Conservation (phyloP, 2,329 filamentous ascomycete genomes). For the Colletotrichum tropicicola region DNA sequence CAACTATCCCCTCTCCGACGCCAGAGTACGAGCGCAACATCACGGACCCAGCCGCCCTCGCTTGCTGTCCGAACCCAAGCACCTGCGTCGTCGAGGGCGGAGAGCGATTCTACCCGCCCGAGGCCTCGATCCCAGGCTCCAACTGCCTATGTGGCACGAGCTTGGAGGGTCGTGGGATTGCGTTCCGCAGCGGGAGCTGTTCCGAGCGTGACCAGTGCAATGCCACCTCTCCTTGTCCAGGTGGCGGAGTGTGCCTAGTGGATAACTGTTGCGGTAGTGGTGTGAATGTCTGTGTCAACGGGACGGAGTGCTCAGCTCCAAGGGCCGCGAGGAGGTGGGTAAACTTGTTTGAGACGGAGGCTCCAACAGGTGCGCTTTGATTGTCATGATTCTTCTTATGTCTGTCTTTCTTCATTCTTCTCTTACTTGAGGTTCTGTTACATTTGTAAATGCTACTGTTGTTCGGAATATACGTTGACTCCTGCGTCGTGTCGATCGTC, state of each 20-base stretch:
- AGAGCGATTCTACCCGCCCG: slow-evolving; percentile 41
- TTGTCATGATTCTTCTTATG: neutral
- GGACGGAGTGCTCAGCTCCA: slow-evolving; percentile 26
- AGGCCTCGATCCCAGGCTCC: slow-evolving; percentile 39
- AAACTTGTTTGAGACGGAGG: neutral
- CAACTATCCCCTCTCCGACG: neutral
- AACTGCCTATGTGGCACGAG: slow-evolving; percentile 46
- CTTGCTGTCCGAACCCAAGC: slow-evolving; percentile 42
- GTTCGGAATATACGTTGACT: too few species aligned
- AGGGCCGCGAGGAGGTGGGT: neutral
- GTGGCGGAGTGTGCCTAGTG: slow-evolving; percentile 13
- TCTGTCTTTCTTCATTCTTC: neutral
- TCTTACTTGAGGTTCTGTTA: neutral
- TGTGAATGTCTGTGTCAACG: slow-evolving; percentile 27
- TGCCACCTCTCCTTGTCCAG: neutral
- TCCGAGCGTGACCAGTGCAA: slow-evolving; percentile 8
- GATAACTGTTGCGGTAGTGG: slow-evolving; percentile 26
- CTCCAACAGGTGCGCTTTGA: neutral
- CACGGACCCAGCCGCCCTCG: slow-evolving; percentile 41
- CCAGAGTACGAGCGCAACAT: slow-evolving; percentile 35
- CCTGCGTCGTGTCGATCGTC: too few species aligned
- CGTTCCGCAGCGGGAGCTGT: slow-evolving; percentile 19
- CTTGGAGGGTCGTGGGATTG: slow-evolving; percentile 9
- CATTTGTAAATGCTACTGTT: too few species aligned
- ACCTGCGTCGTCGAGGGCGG: slow-evolving; percentile 27